Percentiles rank a stretch among this genome's conserved stretches.
These are phyloP conservation scores for Aureobasidium sp. DNA, from an alignment of 2,329 filamentous ascomycete species.

Conservation along the genomic window DNA sequence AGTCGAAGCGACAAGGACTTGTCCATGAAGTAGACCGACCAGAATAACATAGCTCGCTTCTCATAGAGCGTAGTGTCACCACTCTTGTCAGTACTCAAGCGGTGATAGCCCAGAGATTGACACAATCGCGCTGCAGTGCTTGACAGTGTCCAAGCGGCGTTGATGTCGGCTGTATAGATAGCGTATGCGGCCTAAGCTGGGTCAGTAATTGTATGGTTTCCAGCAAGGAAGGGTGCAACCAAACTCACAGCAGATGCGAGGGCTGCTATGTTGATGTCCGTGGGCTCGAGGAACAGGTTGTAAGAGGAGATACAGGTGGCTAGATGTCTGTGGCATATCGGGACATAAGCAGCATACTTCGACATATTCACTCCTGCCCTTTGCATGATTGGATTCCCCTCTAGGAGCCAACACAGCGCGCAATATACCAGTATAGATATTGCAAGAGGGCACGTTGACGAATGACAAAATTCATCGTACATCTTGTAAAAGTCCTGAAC, in stretches of 20 bases:
- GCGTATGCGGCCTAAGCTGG: not conserved
- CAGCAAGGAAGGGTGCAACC: too few relatives aligned
- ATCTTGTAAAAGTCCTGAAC: not conserved
- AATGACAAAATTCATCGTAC: conserved; percentile 15
- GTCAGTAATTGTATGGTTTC: not conserved
- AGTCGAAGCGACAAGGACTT: conserved; percentile 61
- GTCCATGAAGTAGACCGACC: conserved; percentile 54
- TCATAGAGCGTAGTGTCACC: conserved; percentile 17
- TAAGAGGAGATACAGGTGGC: not conserved
- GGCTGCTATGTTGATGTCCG: conserved; percentile 8
- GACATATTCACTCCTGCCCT: not conserved
- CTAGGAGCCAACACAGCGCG: conserved; percentile 14
- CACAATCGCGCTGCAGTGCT: conserved; percentile 54
- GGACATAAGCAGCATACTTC: not conserved
- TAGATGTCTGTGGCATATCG: not conserved
- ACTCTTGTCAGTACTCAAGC: conserved; percentile 15
- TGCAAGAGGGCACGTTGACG: conserved; percentile 15
- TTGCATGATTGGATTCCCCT: not conserved
- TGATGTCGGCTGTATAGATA: conserved; percentile 51
- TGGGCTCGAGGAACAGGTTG: not conserved
- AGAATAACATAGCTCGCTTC: conserved; percentile 45
- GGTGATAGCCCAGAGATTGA: conserved; percentile 43
- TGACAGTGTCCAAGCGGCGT: conserved; percentile 57
- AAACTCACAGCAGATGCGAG: not conserved
- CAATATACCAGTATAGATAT: conserved; percentile 16